A percentile compares a stretch with the other conserved stretches of the same genome.
These are phyloP conservation scores for Fusarium sacchari DNA, from an alignment of 2,329 filamentous ascomycete species.

Conservation along the genomic window DNA sequence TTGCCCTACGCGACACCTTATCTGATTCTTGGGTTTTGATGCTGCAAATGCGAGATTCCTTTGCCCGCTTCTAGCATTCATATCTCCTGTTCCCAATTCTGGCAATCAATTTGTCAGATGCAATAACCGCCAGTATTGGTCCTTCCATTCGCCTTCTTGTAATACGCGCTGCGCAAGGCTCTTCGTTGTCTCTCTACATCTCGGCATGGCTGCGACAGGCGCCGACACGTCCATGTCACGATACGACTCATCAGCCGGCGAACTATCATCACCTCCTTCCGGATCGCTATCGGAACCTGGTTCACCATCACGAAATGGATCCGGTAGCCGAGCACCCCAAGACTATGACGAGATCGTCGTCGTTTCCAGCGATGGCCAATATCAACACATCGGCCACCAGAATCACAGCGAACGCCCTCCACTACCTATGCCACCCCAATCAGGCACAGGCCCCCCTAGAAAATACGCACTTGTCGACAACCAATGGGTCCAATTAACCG, in stretches of 20 bases:
- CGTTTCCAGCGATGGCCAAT: slow-evolving; percentile 47
- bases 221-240: slow-evolving; percentile 51
- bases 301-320: slow-evolving; percentile 54
- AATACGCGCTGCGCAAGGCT: slow-evolving; percentile 13
- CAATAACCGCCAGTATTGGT: slow-evolving; percentile 1
- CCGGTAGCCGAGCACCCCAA: slow-evolving; percentile 35
- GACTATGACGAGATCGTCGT: slow-evolving; percentile 64
- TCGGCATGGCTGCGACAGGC: slow-evolving; percentile 44
- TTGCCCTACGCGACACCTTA: slow-evolving; percentile 30
- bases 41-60: slow-evolving; percentile 7
- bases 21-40: slow-evolving; percentile 19
- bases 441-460: slow-evolving; percentile 43
- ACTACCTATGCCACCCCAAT: slow-evolving; percentile 38
- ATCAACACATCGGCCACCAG: slow-evolving; percentile 37
- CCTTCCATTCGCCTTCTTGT: not conserved
- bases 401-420: slow-evolving; percentile 33
- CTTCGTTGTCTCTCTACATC: slow-evolving; percentile 15
- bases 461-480: slow-evolving; percentile 51
- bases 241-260: slow-evolving; percentile 59
- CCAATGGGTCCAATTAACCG: slow-evolving; percentile 61
- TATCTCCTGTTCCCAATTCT: not conserved
- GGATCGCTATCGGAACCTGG: slow-evolving; percentile 60
- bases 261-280: slow-evolving; percentile 63
- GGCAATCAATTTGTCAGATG: not conserved
- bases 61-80: not conserved